Conservation (phyloP, 495 filamentous ascomycete species). For the Trypethelium eluteriae region DNA sequence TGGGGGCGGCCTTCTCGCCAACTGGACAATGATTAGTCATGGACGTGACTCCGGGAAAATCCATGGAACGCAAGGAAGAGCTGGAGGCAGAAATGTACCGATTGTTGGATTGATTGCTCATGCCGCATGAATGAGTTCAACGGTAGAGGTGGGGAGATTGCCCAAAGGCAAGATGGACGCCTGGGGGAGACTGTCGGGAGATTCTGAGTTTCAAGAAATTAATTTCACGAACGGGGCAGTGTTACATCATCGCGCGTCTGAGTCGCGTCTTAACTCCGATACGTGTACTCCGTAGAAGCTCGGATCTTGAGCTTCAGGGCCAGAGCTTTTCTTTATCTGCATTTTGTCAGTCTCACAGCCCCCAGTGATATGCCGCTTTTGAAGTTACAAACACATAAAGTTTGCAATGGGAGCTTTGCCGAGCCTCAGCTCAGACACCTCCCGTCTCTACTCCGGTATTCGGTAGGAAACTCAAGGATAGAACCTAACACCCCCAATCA, state of each 20-base stretch:
- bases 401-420: too few relatives aligned
- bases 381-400: too few relatives aligned
- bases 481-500: too few relatives aligned
- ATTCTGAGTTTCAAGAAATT: not conserved
- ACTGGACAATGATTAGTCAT: not conserved
- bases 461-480: too few relatives aligned
- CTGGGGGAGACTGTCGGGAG: not conserved
- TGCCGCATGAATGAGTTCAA: not conserved
- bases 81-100: not conserved
- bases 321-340: too few relatives aligned
- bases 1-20: slow-evolving; percentile 7
- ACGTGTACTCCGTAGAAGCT: not conserved
- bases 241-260: not conserved
- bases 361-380: too few relatives aligned
- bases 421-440: too few relatives aligned
- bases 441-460: too few relatives aligned
- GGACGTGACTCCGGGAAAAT: not conserved
- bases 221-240: not conserved
- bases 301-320: too few relatives aligned
- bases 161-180: slow-evolving; percentile 1
- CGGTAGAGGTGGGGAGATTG: not conserved
- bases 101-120: slow-evolving; percentile 5
- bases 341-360: too few relatives aligned
- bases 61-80: not conserved
- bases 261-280: not conserved